A percentile compares a stretch with the other conserved stretches of the same genome.
These are phyloP conservation scores for Triadica sebifera DNA, from an alignment of 345 rosid genomes.

Conservation along the genomic window DNA sequence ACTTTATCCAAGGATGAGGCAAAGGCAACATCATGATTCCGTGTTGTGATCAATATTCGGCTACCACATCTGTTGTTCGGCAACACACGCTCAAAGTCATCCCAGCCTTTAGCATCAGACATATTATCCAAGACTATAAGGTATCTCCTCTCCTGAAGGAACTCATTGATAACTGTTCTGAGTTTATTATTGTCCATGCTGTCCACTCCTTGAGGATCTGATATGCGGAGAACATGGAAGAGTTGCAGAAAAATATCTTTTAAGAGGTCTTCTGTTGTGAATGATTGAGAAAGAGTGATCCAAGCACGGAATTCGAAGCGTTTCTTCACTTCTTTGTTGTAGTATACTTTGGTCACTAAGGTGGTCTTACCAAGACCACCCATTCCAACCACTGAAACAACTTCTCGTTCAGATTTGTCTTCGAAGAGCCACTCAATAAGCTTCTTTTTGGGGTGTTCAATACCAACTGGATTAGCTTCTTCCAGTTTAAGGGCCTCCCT, in stretches of 20 bases:
- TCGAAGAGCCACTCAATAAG: slow-evolving; percentile 19
- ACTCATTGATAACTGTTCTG: background rate
- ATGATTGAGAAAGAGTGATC: slow-evolving; percentile 12
- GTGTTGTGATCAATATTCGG: slow-evolving; percentile 12
- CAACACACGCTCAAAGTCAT: slow-evolving; percentile 6
- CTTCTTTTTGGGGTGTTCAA: slow-evolving; percentile 23
- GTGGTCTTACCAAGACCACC: slow-evolving; percentile 29
- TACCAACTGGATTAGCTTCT: slow-evolving; percentile 34
- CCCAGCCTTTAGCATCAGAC: background rate
- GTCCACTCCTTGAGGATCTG: slow-evolving; percentile 6
- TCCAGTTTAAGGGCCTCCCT: background rate
- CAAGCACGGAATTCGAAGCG: slow-evolving; percentile 18
- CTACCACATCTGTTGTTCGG: slow-evolving; percentile 7
- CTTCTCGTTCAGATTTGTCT: background rate
- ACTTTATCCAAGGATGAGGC: background rate
- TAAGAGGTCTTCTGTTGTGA: slow-evolving; percentile 11
- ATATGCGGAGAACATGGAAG: slow-evolving; percentile 2
- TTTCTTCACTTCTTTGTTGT: slow-evolving; percentile 14
- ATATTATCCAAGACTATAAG: slow-evolving; percentile 6
- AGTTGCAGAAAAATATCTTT: slow-evolving; percentile 6
- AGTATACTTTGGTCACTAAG: slow-evolving; percentile 17
- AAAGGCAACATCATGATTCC: slow-evolving; percentile 12
- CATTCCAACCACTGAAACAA: slow-evolving; percentile 31
- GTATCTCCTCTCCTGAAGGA: slow-evolving; percentile 7
- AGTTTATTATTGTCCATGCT: slow-evolving; percentile 8